These are phyloP conservation scores for Adansonia gregorii DNA, from an alignment of 441 rosid species.

Conservation along the genomic window DNA sequence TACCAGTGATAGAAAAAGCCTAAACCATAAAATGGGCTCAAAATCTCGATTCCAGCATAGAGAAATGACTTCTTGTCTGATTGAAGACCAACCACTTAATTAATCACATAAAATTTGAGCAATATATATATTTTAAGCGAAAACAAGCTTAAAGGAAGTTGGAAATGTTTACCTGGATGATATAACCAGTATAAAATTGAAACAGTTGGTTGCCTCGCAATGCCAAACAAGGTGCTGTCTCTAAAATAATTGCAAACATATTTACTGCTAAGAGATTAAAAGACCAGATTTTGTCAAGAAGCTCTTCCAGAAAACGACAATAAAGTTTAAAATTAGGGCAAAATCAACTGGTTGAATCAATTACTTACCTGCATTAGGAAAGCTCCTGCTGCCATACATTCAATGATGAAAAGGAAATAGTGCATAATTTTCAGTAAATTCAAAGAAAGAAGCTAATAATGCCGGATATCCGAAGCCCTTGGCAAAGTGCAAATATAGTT, in stretches of 20 bases:
- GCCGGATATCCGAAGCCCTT: background rate
- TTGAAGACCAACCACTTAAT: background rate
- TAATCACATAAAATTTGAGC: constrained; percentile 20
- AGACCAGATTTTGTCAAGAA: background rate
- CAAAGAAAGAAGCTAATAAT: background rate
- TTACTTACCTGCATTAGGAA: background rate
- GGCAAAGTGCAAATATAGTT: background rate
- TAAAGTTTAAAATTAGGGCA: background rate
- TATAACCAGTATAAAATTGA: background rate
- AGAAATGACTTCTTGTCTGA: background rate
- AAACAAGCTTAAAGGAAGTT: constrained; percentile 5
- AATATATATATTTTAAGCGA: background rate
- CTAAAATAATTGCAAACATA: background rate
- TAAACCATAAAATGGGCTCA: background rate
- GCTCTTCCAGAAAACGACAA: background rate
- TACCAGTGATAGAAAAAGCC: background rate
- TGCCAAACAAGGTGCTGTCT: background rate
- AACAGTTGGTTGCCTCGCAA: background rate
- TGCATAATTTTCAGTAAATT: background rate
- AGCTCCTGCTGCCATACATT: background rate
- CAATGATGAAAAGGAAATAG: background rate
- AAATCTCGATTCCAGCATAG: background rate
- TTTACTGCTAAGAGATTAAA: background rate
- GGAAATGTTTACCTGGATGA: background rate
- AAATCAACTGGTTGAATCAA: background rate